Evolutionary conservation across 371 early-diverging fungal genomes (phyloP).

Genomic region (Quaeritorhiza haematococci): DNA sequence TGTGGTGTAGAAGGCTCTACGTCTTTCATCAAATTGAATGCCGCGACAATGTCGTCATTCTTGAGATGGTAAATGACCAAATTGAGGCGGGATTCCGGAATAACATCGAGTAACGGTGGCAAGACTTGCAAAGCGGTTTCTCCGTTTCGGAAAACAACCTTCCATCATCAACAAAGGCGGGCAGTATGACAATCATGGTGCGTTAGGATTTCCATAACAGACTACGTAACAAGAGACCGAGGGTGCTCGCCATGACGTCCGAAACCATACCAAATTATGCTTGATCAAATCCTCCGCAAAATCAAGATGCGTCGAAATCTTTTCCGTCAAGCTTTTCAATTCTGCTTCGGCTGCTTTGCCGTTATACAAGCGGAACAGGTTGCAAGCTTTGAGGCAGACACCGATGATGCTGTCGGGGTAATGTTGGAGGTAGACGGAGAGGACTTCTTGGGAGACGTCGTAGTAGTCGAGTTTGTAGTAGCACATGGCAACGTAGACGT

Average conservation of each 20-base stretch:
- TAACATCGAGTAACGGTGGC: slow-evolving; percentile 43
- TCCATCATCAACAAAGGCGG: not conserved
- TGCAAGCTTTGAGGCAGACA: slow-evolving; percentile 52
- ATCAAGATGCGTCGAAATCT: slow-evolving; percentile 24
- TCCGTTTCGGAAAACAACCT: slow-evolving; percentile 49
- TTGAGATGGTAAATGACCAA: slow-evolving; percentile 48
- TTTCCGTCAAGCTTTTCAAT: slow-evolving; percentile 39
- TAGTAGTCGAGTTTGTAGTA: slow-evolving; percentile 58
- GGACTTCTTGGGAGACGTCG: slow-evolving; percentile 53
- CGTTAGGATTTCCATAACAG: not conserved
- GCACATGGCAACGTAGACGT: slow-evolving; percentile 57
- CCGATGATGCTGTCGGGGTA: slow-evolving; percentile 47
- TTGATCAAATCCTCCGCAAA: slow-evolving; percentile 48
- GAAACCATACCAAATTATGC: slow-evolving; percentile 50
- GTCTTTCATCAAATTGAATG: slow-evolving; percentile 49
- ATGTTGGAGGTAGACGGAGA: slow-evolving; percentile 44
- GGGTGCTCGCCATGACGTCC: no score
- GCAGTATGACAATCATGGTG: not conserved
- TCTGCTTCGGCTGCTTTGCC: slow-evolving; percentile 52
- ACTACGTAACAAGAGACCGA: not conserved
- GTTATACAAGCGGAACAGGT: slow-evolving; percentile 51
- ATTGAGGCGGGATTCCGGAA: slow-evolving; percentile 53
- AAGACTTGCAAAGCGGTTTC: slow-evolving; percentile 48
- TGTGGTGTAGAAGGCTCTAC: slow-evolving; percentile 50
- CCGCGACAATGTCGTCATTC: slow-evolving; percentile 43